Percentiles rank a stretch among this genome's conserved stretches.
Conservation (phyloP, 805 yeast genomes). For the Debaryomyces tyrocola region DNA sequence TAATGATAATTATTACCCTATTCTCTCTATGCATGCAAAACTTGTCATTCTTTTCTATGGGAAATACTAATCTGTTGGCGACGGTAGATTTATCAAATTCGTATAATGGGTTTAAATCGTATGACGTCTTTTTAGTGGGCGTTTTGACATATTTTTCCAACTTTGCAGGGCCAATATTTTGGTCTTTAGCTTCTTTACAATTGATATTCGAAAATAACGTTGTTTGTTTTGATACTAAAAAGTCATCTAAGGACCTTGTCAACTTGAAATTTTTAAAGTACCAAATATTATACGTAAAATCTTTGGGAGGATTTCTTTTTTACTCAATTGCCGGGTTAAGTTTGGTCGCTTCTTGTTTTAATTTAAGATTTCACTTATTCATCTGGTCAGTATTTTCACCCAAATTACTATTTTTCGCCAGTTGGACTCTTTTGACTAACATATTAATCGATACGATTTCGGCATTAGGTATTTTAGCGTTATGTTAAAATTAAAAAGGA, state of each 20-base stretch:
- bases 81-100: slow-evolving; percentile 89
- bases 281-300: slow-evolving; percentile 34
- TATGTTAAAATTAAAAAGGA: neutral
- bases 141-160: slow-evolving; percentile 77
- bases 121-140: slow-evolving; percentile 72
- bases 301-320: slow-evolving; percentile 46
- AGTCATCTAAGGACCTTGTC: slow-evolving; percentile 11
- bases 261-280: slow-evolving; percentile 25
- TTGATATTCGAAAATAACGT: slow-evolving; percentile 35
- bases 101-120: slow-evolving; percentile 80
- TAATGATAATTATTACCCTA: slow-evolving; percentile 24
- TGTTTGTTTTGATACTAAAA: slow-evolving; percentile 10
- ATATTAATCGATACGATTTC: slow-evolving; percentile 43
- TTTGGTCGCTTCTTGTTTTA: slow-evolving; percentile 67
- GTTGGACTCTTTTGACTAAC: slow-evolving; percentile 64
- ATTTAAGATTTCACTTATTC: slow-evolving; percentile 80
- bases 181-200: slow-evolving; percentile 57
- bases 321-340: slow-evolving; percentile 60
- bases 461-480: slow-evolving; percentile 20
- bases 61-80: slow-evolving; percentile 89
- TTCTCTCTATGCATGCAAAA: slow-evolving; percentile 62
- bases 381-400: slow-evolving; percentile 99
- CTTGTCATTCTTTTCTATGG: slow-evolving; percentile 79
- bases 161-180: slow-evolving; percentile 81
- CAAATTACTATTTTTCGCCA: slow-evolving; percentile 73